Evolutionary conservation across 805 yeast species (phyloP).

Genomic region (Pichia kluyveri): DNA sequence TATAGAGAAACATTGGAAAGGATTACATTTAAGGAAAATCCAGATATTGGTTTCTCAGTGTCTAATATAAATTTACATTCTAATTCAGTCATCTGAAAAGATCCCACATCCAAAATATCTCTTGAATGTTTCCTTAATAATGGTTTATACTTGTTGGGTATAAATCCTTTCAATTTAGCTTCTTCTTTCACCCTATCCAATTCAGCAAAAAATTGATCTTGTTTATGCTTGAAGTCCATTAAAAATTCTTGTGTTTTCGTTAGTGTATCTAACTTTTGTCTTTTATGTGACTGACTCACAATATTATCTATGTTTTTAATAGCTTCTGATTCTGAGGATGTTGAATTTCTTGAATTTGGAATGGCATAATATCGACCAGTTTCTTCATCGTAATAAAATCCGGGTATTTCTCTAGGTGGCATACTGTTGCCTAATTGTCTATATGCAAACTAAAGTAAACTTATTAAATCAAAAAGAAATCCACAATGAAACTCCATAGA

Average conservation of each 20-base stretch:
- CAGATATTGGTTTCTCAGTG: background rate
- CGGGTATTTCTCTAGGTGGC: slow-evolving; percentile 5
- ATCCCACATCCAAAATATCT: background rate
- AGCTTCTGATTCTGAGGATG: background rate
- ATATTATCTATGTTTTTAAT: background rate
- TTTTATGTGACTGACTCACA: background rate
- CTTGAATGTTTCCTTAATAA: background rate
- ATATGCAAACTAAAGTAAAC: no score
- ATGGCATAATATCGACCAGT: slow-evolving; percentile 8
- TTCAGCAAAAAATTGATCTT: background rate
- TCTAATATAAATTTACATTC: background rate
- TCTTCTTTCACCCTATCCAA: background rate
- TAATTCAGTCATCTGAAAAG: background rate
- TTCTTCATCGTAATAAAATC: slow-evolving; percentile 7
- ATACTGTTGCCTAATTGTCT: background rate
- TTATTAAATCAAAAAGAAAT: no score
- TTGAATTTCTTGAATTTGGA: background rate
- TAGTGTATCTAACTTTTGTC: background rate
- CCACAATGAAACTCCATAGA: no score
- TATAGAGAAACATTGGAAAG: no score
- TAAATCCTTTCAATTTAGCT: background rate
- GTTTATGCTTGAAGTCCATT: background rate
- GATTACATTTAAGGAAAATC: background rate
- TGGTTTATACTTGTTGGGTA: background rate
- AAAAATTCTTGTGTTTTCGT: background rate